Evolutionary conservation across 1,284 basidiomycete species (phyloP), one percentile per base, ranked within the genome.

Genomic region (Sanghuangporus sanghuang): DNA sequence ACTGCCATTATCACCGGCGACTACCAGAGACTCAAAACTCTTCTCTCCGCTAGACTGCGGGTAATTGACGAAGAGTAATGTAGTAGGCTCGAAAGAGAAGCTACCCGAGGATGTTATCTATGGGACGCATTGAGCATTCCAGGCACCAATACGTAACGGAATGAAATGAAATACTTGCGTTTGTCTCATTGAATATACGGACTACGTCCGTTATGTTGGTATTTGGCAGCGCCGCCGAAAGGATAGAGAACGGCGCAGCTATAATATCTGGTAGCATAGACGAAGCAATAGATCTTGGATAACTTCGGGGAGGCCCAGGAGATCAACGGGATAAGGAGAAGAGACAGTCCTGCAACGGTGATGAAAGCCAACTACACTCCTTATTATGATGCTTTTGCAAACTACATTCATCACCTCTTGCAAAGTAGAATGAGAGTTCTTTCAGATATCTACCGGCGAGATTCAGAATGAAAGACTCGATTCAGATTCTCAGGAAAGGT

Each of bases 31-130:
- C 3, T 49, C 46, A 18, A 59, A 59, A 16, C 21, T 16, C n/a
- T 36, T 7, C 9, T 59, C 44, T 35, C 42, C 48, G 35, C n/a
- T 32, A 21, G 32, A 36, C 16, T 60, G 40, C 12, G 52, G 52
- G 36, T 55, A 60, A 27, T 54, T 56, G 55, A 65, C 55, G 16
- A 65, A 65, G 3, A 65, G 23, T 14, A 62, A 53, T 9, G 50
- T 59, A 7, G 38, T 58, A 6, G 64, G 64, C 23, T 65, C 57
- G 46, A 65, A 65, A 18, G 54, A 58, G 21, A 62, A 53, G 49
- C 59, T 60, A 27, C 55, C 57, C 21, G 27, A 35, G 12, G 58
- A 2, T 8, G 57, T 59, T 9, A 64, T 36, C 63, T 64, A 38
- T 7, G 35, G 11, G 18, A 42, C 21, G 32, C 1, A 52, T 56